These are phyloP conservation scores for Lactifluus echinatus DNA, from an alignment of 768 basidiomycete genomes.

Conservation along the genomic window DNA sequence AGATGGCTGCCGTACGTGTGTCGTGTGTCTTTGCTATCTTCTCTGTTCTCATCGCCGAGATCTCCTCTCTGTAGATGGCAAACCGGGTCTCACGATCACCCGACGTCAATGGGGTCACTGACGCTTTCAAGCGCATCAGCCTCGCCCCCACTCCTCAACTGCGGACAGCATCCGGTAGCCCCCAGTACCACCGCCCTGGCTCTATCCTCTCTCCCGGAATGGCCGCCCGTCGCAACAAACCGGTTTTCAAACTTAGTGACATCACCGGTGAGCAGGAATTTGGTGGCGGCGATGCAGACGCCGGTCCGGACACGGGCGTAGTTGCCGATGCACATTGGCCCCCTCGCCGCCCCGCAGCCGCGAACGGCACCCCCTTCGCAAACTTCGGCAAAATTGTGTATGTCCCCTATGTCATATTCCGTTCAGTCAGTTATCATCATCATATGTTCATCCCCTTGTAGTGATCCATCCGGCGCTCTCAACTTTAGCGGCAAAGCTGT, in stretches of 20 bases:
- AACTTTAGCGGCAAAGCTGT: slow-evolving; percentile 93
- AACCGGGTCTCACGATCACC: slow-evolving; percentile 30
- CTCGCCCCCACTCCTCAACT: slow-evolving; percentile 19
- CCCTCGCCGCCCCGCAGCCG: slow-evolving; percentile 23
- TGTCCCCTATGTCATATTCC: slow-evolving; percentile 28
- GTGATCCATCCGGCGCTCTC: slow-evolving; percentile 93
- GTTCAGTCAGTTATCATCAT: not conserved
- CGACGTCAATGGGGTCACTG: slow-evolving; percentile 35
- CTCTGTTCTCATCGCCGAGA: slow-evolving; percentile 20
- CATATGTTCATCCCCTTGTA: slow-evolving; percentile 27
- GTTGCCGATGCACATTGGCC: slow-evolving; percentile 35
- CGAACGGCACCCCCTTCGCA: slow-evolving; percentile 71
- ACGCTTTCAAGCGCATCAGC: slow-evolving; percentile 33
- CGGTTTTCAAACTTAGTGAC: slow-evolving; percentile 54
- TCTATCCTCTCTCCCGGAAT: slow-evolving; percentile 32
- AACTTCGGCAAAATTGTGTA: slow-evolving; percentile 94
- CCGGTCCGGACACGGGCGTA: slow-evolving; percentile 64
- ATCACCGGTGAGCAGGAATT: slow-evolving; percentile 36
- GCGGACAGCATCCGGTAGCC: slow-evolving; percentile 24
- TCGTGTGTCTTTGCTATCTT: not conserved
- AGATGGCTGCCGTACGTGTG: slow-evolving; percentile 77
- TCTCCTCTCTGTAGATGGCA: slow-evolving; percentile 35
- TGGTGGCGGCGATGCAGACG: slow-evolving; percentile 49
- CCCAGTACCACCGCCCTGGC: slow-evolving; percentile 31
- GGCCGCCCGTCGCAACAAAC: slow-evolving; percentile 38